Evolutionary conservation across 2,329 filamentous ascomycete species (phyloP), one percentile per base, ranked within the genome.

Genomic region (Xylariales sp.): DNA sequence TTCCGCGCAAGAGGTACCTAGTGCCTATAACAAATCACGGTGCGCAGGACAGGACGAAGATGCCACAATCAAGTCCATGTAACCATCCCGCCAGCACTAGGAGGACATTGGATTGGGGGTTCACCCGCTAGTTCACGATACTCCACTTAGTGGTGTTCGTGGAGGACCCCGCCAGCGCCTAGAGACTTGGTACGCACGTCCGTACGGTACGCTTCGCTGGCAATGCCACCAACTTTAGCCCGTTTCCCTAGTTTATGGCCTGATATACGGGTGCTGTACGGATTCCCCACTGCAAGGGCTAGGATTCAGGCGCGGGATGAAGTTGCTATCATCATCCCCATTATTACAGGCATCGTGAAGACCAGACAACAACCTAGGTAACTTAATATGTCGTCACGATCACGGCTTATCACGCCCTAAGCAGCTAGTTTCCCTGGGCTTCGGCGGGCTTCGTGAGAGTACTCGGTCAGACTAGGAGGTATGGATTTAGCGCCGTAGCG

Each of bases 51-150:
- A 43, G 18, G 10, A n/a, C 52, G 46, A 61, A 61, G 36, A 63
- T 56, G 64, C 64, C 64, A 71, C 66, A 71, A 67, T 66, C 70
- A 70, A 68, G 66, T 72, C 46, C 60, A 63, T 67, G 73, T 69
- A 71, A 73, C 73, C 72, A 69, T 69, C 60, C 48, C n/a, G 46
- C 58, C 62, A 45, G 62, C 48, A 59, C 59, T 48, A 50, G 14
- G 28, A 10, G 36, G 8, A 39, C 8, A 10, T 9, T 8, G 36
- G 39, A 23, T 56, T 55, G 41, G 48, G 59, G 59, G 54, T 36
- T 62, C n/a, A 53, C 53, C 43, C n/a, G 57, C 57, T 30, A 67
- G 61, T 46, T 62, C 57, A 62, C 61, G 65, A 65, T 65, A 57
- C 68, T 67, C 64, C 58, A 64, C 68, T 71, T 69, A 43, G 64